Conservation (phyloP, 306 rosid species). For the Vigna nakashimae region DNA sequence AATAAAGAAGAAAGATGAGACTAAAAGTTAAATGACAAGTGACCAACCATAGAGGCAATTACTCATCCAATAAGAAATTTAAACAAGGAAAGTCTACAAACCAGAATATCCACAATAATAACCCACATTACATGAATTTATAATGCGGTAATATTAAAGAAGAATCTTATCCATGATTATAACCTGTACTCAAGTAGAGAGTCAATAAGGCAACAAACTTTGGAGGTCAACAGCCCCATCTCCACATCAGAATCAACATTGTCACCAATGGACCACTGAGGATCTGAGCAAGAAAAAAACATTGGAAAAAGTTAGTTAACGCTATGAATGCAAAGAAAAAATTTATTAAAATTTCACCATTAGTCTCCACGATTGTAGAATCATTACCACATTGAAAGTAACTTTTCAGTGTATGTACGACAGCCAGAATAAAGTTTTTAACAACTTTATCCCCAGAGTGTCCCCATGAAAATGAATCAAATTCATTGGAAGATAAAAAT, state of each 20-base stretch:
- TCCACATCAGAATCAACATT: slow-evolving; percentile 47
- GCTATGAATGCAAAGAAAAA: slow-evolving; percentile 21
- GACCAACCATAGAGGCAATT: slow-evolving; percentile 6
- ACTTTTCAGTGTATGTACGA: slow-evolving; percentile 42
- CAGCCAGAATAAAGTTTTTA: slow-evolving; percentile 56
- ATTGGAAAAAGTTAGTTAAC: slow-evolving; percentile 23
- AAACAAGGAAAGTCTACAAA: slow-evolving; percentile 17
- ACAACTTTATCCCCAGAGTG: slow-evolving; percentile 58
- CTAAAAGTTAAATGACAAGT: neutral
- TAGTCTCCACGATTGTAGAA: slow-evolving; percentile 33
- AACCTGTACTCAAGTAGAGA: slow-evolving; percentile 86
- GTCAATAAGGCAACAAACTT: slow-evolving; percentile 74
- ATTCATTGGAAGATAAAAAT: slow-evolving; percentile 50
- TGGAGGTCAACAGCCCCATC: slow-evolving; percentile 63
- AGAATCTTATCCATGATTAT: slow-evolving; percentile 20
- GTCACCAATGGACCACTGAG: slow-evolving; percentile 58
- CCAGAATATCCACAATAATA: slow-evolving; percentile 21
- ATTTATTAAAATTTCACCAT: slow-evolving; percentile 9
- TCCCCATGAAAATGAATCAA: slow-evolving; percentile 56
- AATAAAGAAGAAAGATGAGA: slow-evolving; percentile 2
- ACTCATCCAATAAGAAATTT: slow-evolving; percentile 7
- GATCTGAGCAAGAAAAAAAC: slow-evolving; percentile 53
- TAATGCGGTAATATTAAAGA: slow-evolving; percentile 18
- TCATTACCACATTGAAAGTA: slow-evolving; percentile 60
- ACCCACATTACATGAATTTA: slow-evolving; percentile 10